These are phyloP conservation scores for Populus hybrid DNA, from an alignment of 441 rosid species.

Conservation along the genomic window DNA sequence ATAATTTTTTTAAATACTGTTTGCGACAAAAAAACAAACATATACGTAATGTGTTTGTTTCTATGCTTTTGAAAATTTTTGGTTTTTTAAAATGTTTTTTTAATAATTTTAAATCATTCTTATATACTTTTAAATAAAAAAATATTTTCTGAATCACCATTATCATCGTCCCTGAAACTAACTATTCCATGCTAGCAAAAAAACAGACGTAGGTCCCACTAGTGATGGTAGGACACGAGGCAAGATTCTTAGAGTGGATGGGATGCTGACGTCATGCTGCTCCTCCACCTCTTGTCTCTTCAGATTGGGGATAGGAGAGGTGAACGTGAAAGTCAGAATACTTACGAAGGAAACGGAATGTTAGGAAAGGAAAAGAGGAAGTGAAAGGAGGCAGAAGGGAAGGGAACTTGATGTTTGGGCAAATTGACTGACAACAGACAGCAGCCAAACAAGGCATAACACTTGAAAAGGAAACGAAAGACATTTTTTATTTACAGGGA, in stretches of 20 bases:
- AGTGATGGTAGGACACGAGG: neutral
- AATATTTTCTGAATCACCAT: no score
- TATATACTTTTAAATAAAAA: no score
- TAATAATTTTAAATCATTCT: no score
- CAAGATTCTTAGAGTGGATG: constrained; percentile 2
- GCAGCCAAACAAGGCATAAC: neutral
- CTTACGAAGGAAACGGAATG: neutral
- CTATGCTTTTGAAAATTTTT: no score
- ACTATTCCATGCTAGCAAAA: no score
- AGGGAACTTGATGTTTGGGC: constrained; percentile 15
- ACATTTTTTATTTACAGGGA: neutral
- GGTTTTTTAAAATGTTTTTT: no score
- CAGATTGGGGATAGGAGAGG: neutral
- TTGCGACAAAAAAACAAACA: no score
- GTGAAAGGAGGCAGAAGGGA: constrained; percentile 7
- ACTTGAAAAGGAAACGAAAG: neutral
- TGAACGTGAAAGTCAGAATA: neutral
- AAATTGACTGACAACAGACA: neutral
- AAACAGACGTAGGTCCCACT: neutral
- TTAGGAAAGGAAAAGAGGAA: neutral
- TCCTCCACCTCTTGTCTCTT: neutral
- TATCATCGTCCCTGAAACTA: no score
- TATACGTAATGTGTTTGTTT: no score
- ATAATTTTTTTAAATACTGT: no score
- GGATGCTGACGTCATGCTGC: neutral